Conservation (phyloP, 768 basidiomycete genomes). For the Coprinopsis cinerea region DNA sequence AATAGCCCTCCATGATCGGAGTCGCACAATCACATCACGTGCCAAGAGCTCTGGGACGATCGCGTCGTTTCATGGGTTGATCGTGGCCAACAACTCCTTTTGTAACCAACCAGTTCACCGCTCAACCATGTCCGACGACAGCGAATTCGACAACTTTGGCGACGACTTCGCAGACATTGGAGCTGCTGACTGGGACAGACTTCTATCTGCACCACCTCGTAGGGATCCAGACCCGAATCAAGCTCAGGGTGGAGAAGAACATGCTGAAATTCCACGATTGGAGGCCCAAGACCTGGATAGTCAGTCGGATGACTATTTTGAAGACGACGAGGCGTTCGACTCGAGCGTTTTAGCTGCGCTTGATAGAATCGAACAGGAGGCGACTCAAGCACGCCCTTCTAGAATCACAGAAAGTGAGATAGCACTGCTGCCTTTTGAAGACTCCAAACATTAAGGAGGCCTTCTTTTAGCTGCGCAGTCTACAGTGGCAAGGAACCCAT, state of each 20-base stretch:
- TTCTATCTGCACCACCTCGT: slow-evolving; percentile 23
- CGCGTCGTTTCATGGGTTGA: background rate
- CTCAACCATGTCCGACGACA: slow-evolving; percentile 35
- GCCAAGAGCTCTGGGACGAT: too few species aligned
- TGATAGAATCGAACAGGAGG: slow-evolving; percentile 3
- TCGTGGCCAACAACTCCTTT: background rate
- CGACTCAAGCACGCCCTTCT: background rate
- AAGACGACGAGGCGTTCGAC: slow-evolving; percentile 11
- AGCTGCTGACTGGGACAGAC: slow-evolving; percentile 40
- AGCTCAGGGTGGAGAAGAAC: slow-evolving; percentile 6
- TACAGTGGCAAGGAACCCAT: background rate
- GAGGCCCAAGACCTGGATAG: slow-evolving; percentile 13
- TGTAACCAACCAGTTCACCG: background rate
- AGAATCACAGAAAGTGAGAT: background rate
- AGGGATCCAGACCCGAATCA: slow-evolving; percentile 17
- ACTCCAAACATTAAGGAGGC: too few species aligned
- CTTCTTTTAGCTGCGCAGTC: too few species aligned
- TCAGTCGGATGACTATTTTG: slow-evolving; percentile 7
- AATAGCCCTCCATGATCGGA: background rate
- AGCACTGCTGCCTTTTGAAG: background rate
- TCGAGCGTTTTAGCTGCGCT: slow-evolving; percentile 10
- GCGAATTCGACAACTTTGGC: slow-evolving; percentile 46
- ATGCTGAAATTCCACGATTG: too few species aligned
- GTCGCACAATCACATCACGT: background rate
- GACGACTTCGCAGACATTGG: slow-evolving; percentile 49